Percentiles rank a stretch among this genome's conserved stretches.
These are phyloP conservation scores for Coriolopsis trogii DNA, from an alignment of 1,284 basidiomycete species.

Conservation along the genomic window DNA sequence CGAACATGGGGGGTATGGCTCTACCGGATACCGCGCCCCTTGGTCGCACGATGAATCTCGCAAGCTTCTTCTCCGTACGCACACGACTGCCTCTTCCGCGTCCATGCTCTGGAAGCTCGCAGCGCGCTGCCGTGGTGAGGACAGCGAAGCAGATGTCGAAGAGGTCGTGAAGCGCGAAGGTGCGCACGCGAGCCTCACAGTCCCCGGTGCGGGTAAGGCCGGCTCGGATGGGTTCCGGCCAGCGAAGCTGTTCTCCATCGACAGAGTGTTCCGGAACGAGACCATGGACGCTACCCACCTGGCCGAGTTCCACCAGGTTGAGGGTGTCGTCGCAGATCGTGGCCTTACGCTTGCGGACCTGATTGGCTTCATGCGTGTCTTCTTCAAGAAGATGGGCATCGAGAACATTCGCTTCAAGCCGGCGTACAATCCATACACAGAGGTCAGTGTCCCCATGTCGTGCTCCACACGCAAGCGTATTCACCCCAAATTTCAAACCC, in stretches of 20 bases:
- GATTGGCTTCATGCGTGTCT: slow-evolving; percentile 98
- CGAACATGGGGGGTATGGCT: slow-evolving; percentile 91
- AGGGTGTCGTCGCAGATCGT: slow-evolving; percentile 97
- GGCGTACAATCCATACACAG: slow-evolving; percentile 96
- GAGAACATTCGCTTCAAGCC: slow-evolving; percentile 96
- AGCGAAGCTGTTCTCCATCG: slow-evolving; percentile 97
- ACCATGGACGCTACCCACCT: slow-evolving; percentile 99
- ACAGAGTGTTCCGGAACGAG: slow-evolving; percentile 98
- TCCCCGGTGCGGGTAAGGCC: slow-evolving; percentile 19
- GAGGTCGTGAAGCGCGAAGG: slow-evolving; percentile 27
- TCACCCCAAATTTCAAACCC: not conserved
- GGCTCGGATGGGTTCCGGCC: slow-evolving; percentile 85
- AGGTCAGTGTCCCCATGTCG: slow-evolving; percentile 53
- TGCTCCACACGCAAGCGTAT: not conserved
- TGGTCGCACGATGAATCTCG: slow-evolving; percentile 92
- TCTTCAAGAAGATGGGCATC: slow-evolving; percentile 98
- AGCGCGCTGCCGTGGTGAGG: slow-evolving; percentile 68
- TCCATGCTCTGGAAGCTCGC: slow-evolving; percentile 96
- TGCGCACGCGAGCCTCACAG: slow-evolving; percentile 28
- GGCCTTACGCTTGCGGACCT: slow-evolving; percentile 95
- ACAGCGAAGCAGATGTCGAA: slow-evolving; percentile 41
- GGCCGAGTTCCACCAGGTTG: slow-evolving; percentile 99
- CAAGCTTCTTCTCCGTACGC: slow-evolving; percentile 93
- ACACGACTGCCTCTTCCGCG: slow-evolving; percentile 96
- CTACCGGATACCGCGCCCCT: slow-evolving; percentile 97